These are phyloP conservation scores for Aegilops tauschii DNA, from an alignment of 176 grass and related monocot species.

Conservation along the genomic window DNA sequence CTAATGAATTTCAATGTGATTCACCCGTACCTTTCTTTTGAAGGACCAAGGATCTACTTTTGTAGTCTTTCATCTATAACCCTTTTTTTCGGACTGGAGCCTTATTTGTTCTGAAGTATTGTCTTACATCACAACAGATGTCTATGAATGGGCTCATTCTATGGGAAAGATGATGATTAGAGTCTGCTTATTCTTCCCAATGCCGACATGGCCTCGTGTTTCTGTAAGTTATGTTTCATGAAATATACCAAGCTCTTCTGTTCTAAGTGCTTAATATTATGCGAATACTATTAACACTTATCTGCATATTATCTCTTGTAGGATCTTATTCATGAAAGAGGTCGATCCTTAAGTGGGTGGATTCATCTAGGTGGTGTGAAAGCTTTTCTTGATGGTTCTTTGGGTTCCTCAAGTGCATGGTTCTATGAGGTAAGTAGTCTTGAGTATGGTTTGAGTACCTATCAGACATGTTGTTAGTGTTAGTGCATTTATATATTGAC, in stretches of 20 bases:
- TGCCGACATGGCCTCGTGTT: conserved; percentile 70
- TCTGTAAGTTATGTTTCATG: conserved; percentile 52
- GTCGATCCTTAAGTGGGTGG: conserved; percentile 70
- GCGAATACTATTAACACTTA: conserved; percentile 15
- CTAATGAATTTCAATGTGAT: background rate
- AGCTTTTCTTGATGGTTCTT: conserved; percentile 89
- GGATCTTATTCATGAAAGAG: conserved; percentile 73
- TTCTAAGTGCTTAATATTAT: background rate
- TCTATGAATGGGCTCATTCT: conserved; percentile 88
- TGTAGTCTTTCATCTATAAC: background rate
- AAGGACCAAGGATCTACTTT: background rate
- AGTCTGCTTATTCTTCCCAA: conserved; percentile 89
- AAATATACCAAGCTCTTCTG: conserved; percentile 2
- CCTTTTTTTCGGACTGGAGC: background rate
- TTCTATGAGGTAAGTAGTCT: conserved; percentile 66
- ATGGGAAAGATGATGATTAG: conserved; percentile 74
- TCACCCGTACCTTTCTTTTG: background rate
- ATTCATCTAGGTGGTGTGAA: conserved; percentile 95
- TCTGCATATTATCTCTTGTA: conserved; percentile 31
- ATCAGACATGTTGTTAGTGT: background rate
- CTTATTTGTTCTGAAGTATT: conserved; percentile 8
- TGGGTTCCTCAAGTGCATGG: conserved; percentile 86
- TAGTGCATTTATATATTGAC: background rate
- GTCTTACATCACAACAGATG: conserved; percentile 39
- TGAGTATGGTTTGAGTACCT: background rate